Evolutionary conservation across 108 stramenopile genomes (phyloP).

Genomic region (Chaetoceros tenuissimus): DNA sequence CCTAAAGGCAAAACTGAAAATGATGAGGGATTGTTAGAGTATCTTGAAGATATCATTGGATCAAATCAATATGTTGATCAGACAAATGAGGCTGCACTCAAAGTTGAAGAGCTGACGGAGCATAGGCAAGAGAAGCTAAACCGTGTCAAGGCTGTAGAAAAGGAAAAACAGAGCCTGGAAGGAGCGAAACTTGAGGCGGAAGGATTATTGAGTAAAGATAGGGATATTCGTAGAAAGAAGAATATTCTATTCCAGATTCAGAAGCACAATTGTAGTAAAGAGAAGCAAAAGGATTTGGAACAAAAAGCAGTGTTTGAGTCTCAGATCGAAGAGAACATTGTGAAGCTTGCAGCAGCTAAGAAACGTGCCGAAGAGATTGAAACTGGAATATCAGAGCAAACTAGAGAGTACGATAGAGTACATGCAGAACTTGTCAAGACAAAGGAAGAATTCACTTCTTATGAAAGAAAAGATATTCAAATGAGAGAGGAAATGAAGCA

Average conservation of each 20-base stretch:
- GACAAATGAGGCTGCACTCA: slow-evolving; percentile 73
- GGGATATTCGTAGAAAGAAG: slow-evolving; percentile 81
- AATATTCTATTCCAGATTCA: slow-evolving; percentile 83
- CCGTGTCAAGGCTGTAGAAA: slow-evolving; percentile 93
- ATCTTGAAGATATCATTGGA: slow-evolving; percentile 99
- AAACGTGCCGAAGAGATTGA: slow-evolving; percentile 59
- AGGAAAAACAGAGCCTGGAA: slow-evolving; percentile 86
- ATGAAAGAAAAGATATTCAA: slow-evolving; percentile 91
- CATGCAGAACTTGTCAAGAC: slow-evolving; percentile 49
- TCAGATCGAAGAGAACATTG: slow-evolving; percentile 34
- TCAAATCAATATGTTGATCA: slow-evolving; percentile 87
- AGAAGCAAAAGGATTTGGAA: slow-evolving; percentile 8
- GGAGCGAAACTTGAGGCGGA: slow-evolving; percentile 89
- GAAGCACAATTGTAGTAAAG: slow-evolving; percentile 7
- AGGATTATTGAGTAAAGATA: slow-evolving; percentile 71
- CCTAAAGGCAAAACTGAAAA: slow-evolving; percentile 92
- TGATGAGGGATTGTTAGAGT: slow-evolving; percentile 97
- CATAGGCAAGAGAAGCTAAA: slow-evolving; percentile 85
- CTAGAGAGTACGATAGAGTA: slow-evolving; percentile 52
- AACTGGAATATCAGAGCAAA: slow-evolving; percentile 36
- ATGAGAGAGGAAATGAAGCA: slow-evolving; percentile 87
- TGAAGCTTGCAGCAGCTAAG: slow-evolving; percentile 32
- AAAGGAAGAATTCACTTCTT: slow-evolving; percentile 83
- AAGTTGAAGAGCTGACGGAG: slow-evolving; percentile 78
- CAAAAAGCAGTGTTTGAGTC: slow-evolving; percentile 29